Base-by-base conservation (phyloP, 352 stramenopile species). In the Globisporangium camurandrum region DNA sequence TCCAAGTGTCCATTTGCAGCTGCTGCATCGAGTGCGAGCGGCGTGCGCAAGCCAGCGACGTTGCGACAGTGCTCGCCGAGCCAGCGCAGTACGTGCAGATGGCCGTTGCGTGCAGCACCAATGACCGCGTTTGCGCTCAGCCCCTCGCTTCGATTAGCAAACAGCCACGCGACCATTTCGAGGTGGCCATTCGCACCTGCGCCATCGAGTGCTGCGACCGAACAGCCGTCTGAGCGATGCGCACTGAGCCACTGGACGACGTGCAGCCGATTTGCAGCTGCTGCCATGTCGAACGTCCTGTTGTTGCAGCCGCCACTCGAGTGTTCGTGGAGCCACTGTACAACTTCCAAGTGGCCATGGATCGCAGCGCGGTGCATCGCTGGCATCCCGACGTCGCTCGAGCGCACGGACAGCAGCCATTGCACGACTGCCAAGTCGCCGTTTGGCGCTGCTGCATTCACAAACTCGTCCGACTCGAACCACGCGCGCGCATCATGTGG, bases 181-280 rank as follows among this genome's bases (percentile, higher is more conserved):
- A 80, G 41, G 43, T 77, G 66, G 1, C 66, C 66, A 23, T 69
- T 59, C 43, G 61, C 55, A 2, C 66, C 68, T 10, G 71, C 68
- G 38, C 63, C 61, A 27, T 62, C 51, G 41, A 75, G 69, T 12
- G 64, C 68, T n/a, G 67, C 63, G 9, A 56, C 53, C 14, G 57
- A 62, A 39, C 48, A 69, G n/a, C 64, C 62, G 8, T 75, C 64
- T 2, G 26, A 10, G 6, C 52, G 39, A 26, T 67, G 49, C 17
- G 44, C 34, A 30, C 75, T 54, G 12, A 83, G 49, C 66, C 69
- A 80, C 26, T 69, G 56, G 2, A 65, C 62, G 9, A 59, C 63
- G 8, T 44, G 27, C 37, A 80, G 39, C 41, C 75, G 64, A 40
- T 67, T 64, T n/a, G 57, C 31, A 19, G 48, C 48, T 1, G 65